phyloP scores from a whole-genome alignment of 257 asterid species.

The Solanum tacnaense region DNA sequence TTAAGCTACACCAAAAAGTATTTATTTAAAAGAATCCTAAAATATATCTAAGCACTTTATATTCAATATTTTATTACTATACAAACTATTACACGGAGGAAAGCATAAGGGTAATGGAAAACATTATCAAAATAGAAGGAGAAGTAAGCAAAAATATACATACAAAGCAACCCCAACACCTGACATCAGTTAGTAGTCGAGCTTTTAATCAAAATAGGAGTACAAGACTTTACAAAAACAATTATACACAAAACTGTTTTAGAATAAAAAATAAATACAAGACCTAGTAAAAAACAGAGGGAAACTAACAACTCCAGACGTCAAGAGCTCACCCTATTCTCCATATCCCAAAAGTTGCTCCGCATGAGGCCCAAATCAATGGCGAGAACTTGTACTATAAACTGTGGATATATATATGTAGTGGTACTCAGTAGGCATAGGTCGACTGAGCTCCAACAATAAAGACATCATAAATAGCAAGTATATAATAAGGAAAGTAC shows the following conservation, averaged over 20 bases:
- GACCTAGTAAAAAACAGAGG: not conserved
- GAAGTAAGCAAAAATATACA: not conserved
- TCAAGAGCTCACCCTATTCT: not conserved
- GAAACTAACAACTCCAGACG: not conserved
- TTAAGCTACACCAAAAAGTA: not conserved
- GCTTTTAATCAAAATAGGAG: not conserved
- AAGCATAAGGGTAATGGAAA: not conserved
- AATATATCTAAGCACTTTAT: not conserved
- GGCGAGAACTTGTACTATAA: not conserved
- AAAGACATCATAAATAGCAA: not conserved
- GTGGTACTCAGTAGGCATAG: not conserved
- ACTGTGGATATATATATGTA: not conserved
- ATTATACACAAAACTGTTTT: too few relatives aligned
- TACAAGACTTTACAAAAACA: not conserved
- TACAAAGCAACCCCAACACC: not conserved
- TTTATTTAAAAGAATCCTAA: not conserved
- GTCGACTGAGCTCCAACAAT: not conserved
- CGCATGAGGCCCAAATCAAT: not conserved
- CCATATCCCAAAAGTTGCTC: not conserved
- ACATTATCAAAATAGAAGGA: not conserved
- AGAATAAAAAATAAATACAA: not conserved
- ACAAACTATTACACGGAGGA: not conserved
- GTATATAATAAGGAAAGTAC: not conserved
- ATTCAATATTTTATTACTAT: not conserved
- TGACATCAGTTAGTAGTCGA: not conserved